Conservation (phyloP, 345 rosid species). For the Iberis pinnata region DNA sequence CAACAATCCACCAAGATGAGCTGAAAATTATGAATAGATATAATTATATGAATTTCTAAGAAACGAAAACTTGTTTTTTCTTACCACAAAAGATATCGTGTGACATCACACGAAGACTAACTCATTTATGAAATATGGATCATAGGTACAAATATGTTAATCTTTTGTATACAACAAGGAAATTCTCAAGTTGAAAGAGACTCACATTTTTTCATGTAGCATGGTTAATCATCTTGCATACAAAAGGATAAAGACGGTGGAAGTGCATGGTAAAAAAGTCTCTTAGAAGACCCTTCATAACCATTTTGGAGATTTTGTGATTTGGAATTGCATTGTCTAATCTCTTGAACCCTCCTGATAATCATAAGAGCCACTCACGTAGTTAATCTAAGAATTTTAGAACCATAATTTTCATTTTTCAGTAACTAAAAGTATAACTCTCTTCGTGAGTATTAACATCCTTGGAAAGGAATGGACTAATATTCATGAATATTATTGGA, state of each 20-base stretch:
- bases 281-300: conserved; percentile 68
- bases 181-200: conserved; percentile 2
- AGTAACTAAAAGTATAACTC: neutral
- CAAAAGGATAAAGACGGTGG: conserved; percentile 95
- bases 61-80: too few relatives aligned
- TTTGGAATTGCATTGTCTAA: conserved; percentile 65
- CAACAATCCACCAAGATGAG: conserved; percentile 90
- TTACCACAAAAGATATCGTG: too few relatives aligned
- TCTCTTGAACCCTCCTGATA: conserved; percentile 65
- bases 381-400: conserved; percentile 59
- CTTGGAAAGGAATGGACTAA: conserved; percentile 25
- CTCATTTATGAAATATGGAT: too few relatives aligned
- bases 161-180: neutral
- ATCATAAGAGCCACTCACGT: conserved; percentile 87
- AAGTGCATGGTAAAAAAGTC: conserved; percentile 89
- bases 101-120: too few relatives aligned
- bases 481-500: too few relatives aligned
- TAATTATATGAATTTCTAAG: too few relatives aligned
- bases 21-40: conserved; percentile 37
- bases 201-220: conserved; percentile 90
- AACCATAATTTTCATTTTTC: neutral
- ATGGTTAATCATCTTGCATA: conserved; percentile 78
- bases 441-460: neutral
- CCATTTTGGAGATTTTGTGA: conserved; percentile 61
- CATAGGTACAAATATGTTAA: neutral